phyloP scores from a whole-genome alignment of 768 basidiomycete genomes.

The Termitomyces sp. region DNA sequence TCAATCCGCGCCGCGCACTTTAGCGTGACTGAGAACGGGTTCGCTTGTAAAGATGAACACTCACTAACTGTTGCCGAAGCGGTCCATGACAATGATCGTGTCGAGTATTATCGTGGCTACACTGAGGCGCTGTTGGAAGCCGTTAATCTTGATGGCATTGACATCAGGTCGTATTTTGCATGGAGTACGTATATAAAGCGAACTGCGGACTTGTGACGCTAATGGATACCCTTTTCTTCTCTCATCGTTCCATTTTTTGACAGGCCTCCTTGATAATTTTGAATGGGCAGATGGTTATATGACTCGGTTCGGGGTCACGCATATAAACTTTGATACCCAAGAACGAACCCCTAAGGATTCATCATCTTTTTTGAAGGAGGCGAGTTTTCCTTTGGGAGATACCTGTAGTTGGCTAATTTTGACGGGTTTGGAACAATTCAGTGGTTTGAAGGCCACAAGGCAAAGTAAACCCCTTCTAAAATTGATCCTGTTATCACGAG shows the following conservation, averaged over 20 bases:
- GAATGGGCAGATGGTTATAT: conserved; percentile 70
- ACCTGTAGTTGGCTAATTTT: neutral
- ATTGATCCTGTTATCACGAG: neutral
- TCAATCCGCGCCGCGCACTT: neutral
- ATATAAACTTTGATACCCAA: conserved; percentile 63
- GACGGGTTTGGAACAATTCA: neutral
- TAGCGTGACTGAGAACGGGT: conserved; percentile 69
- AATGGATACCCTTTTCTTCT: neutral
- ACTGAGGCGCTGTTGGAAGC: conserved; percentile 48
- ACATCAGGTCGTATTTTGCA: conserved; percentile 56
- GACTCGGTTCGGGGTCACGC: conserved; percentile 65
- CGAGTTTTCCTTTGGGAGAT: conserved; percentile 5
- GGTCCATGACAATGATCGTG: conserved; percentile 52
- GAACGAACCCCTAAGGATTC: conserved; percentile 60
- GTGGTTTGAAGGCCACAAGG: conserved; percentile 14
- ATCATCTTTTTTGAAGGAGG: conserved; percentile 42
- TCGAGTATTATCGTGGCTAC: conserved; percentile 57
- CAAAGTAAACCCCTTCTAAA: neutral
- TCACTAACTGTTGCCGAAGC: conserved; percentile 40
- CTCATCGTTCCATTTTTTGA: neutral
- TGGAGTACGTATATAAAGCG: conserved; percentile 45
- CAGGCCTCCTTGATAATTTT: conserved; percentile 64
- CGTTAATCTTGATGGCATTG: conserved; percentile 51
- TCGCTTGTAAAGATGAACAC: conserved; percentile 57
- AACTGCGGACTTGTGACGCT: neutral